These are phyloP conservation scores for Pythium grandisporangium DNA, from an alignment of 352 stramenopile genomes.

Conservation along the genomic window DNA sequence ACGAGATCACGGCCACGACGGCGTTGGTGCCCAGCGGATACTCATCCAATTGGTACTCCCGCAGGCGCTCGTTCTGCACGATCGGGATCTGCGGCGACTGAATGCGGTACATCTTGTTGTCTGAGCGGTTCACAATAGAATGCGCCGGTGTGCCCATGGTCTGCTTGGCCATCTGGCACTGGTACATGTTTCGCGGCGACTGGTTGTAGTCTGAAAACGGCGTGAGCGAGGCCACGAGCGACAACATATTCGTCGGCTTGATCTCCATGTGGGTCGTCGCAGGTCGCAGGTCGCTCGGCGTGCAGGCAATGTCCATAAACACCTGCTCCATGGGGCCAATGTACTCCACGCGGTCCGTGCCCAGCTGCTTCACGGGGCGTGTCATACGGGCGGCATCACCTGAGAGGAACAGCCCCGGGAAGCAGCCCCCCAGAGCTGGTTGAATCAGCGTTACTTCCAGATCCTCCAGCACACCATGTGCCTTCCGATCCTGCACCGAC, in stretches of 20 bases:
- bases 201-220: conserved; percentile 99
- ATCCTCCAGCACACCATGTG: conserved; percentile 63
- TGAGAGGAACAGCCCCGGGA: conserved; percentile 97
- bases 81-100: conserved; percentile 98
- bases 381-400: conserved; percentile 93
- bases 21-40: conserved; percentile 99
- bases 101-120: conserved; percentile 99
- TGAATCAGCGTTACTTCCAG: conserved; percentile 79
- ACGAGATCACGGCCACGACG: conserved; percentile 99
- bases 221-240: conserved; percentile 97
- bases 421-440: conserved; percentile 87
- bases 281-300: conserved; percentile 92
- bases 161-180: conserved; percentile 99
- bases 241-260: conserved; percentile 99
- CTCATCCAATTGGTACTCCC: conserved; percentile 98
- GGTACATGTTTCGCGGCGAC: conserved; percentile 99
- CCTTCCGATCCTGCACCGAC: conserved; percentile 32
- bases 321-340: conserved; percentile 98
- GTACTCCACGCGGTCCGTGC: conserved; percentile 90
- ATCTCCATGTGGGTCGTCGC: conserved; percentile 98
- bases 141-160: conserved; percentile 99
- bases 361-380: conserved; percentile 87
- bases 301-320: conserved; percentile 97
- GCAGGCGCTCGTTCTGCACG: conserved; percentile 95
- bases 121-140: conserved; percentile 92